Conservation (phyloP, 495 filamentous ascomycete genomes). For the Penicillium arizonense region DNA sequence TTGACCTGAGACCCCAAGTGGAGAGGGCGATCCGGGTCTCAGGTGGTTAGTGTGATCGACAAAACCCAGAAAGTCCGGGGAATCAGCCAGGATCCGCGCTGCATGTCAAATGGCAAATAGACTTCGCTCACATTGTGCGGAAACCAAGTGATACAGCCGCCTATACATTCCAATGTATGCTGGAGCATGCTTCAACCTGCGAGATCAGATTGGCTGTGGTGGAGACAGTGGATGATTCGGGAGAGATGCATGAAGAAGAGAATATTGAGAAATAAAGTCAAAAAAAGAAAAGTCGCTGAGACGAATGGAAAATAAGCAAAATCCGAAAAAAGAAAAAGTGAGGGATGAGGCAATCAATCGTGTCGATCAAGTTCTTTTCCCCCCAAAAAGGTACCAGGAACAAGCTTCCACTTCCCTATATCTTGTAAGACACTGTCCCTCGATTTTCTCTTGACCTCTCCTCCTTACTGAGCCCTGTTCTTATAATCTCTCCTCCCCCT, state of each 20-base stretch:
- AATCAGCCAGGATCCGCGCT: slow-evolving; percentile 4
- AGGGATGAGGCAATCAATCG: slow-evolving; percentile 30
- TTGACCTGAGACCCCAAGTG: slow-evolving; percentile 3
- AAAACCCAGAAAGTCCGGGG: slow-evolving; percentile 7
- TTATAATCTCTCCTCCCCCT: slow-evolving; percentile 26
- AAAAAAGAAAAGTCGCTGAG: slow-evolving; percentile 8
- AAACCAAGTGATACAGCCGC: slow-evolving; percentile 8
- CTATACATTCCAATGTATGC: slow-evolving; percentile 7
- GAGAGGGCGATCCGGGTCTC: slow-evolving; percentile 6
- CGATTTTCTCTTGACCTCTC: background rate
- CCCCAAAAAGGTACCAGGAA: slow-evolving; percentile 17
- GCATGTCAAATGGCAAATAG: slow-evolving; percentile 11
- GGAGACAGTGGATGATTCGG: background rate
- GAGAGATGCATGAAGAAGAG: slow-evolving; percentile 5
- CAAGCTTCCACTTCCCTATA: slow-evolving; percentile 18
- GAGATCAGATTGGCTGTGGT: slow-evolving; percentile 2
- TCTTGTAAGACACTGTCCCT: slow-evolving; percentile 21
- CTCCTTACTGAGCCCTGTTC: slow-evolving; percentile 22
- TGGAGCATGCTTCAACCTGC: background rate
- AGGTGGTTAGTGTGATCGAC: slow-evolving; percentile 7
- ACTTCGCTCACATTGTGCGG: slow-evolving; percentile 15
- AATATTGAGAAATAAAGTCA: slow-evolving; percentile 12
- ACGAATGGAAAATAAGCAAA: slow-evolving; percentile 8
- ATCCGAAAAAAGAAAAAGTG: slow-evolving; percentile 17
- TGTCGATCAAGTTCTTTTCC: slow-evolving; percentile 16